Percentiles rank a stretch among this genome's conserved stretches.
Evolutionary conservation across 768 basidiomycete species (phyloP).

Genomic region (Boletus speciosus): DNA sequence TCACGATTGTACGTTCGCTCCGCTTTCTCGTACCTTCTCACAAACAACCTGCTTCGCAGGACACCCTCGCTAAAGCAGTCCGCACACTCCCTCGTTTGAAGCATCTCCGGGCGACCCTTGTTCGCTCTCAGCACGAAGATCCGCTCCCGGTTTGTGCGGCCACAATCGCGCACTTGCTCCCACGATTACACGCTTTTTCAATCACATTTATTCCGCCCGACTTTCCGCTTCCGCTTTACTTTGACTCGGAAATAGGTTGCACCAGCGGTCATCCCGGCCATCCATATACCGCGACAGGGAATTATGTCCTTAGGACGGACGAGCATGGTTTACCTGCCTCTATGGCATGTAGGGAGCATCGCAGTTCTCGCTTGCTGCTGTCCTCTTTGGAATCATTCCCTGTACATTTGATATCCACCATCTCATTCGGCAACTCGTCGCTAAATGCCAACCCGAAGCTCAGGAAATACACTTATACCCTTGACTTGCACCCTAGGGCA

Average conservation of each 20-base stretch:
- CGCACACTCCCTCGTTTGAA: conserved; percentile 61
- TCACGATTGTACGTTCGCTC: conserved; percentile 54
- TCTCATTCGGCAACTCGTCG: conserved; percentile 12
- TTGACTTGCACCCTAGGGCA: conserved; percentile 33
- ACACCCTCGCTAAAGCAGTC: conserved; percentile 55
- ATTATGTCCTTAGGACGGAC: conserved; percentile 56
- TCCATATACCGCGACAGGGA: conserved; percentile 40
- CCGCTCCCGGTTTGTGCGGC: conserved; percentile 55
- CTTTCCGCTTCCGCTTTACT: conserved; percentile 46
- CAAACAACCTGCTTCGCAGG: conserved; percentile 12
- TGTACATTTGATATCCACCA: conserved; percentile 23
- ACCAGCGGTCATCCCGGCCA: conserved; percentile 25
- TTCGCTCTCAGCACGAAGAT: conserved; percentile 64
- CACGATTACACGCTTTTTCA: conserved; percentile 60
- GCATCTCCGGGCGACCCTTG: conserved; percentile 59
- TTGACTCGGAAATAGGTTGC: conserved; percentile 42
- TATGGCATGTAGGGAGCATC: conserved; percentile 50
- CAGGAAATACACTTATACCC: conserved; percentile 22
- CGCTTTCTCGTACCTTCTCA: background rate
- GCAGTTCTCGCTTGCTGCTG: conserved; percentile 23
- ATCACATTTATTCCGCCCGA: conserved; percentile 64
- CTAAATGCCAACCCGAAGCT: conserved; percentile 31
- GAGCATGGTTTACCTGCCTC: conserved; percentile 60
- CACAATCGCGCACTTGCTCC: conserved; percentile 62
- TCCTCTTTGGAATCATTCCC: conserved; percentile 26